phyloP scores from a whole-genome alignment of 768 basidiomycete species.

The Hirschioporus abietinus region DNA sequence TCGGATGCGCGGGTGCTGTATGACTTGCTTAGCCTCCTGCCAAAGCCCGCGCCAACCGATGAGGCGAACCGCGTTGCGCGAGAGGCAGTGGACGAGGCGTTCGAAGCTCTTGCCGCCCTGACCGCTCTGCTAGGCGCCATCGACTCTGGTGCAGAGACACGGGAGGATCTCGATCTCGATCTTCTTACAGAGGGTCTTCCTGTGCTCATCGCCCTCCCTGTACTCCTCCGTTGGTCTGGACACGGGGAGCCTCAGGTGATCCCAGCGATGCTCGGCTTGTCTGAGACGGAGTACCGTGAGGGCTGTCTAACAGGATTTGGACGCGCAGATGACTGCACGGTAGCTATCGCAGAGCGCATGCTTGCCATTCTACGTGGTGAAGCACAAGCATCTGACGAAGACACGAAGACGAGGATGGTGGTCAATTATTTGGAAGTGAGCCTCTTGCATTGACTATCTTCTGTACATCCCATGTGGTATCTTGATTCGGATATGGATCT shows the following conservation, averaged over 20 bases:
- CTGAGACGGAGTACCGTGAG: slow-evolving; percentile 60
- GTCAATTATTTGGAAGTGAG: slow-evolving; percentile 2
- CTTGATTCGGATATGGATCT: background rate
- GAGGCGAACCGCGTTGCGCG: slow-evolving; percentile 52
- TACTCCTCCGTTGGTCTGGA: slow-evolving; percentile 50
- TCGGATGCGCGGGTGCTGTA: slow-evolving; percentile 58
- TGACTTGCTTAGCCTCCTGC: slow-evolving; percentile 54
- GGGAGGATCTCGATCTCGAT: slow-evolving; percentile 38
- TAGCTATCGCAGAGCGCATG: slow-evolving; percentile 51
- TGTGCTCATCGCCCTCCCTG: slow-evolving; percentile 66
- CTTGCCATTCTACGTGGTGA: slow-evolving; percentile 39
- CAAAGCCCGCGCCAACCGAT: slow-evolving; percentile 50
- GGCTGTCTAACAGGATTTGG: slow-evolving; percentile 71
- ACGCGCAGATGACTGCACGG: slow-evolving; percentile 69
- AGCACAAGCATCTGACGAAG: background rate
- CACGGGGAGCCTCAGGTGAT: slow-evolving; percentile 35
- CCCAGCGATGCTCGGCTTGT: slow-evolving; percentile 48
- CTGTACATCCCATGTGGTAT: background rate
- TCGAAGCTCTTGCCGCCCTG: slow-evolving; percentile 56
- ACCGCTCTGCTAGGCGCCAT: slow-evolving; percentile 51
- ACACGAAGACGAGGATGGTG: slow-evolving; percentile 1
- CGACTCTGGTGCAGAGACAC: slow-evolving; percentile 22
- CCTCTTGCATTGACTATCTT: background rate
- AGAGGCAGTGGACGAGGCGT: slow-evolving; percentile 79
- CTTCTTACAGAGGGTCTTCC: slow-evolving; percentile 59